phyloP scores from a whole-genome alignment of 208 protist genomes.

The Trypanosoma platydactyli region DNA sequence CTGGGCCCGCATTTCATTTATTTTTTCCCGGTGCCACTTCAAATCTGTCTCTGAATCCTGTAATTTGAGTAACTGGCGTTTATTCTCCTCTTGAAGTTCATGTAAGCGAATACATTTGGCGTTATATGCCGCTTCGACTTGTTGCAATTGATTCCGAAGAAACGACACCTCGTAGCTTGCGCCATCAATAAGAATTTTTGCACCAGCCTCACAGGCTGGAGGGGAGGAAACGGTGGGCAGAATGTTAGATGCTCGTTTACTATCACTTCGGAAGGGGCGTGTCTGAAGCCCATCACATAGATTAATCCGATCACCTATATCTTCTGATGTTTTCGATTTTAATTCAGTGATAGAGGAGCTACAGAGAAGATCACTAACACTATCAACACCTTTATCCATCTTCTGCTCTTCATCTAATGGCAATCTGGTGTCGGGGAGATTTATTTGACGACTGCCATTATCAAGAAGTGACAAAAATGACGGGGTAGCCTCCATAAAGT shows the following conservation, averaged over 20 bases:
- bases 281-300: background rate
- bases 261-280: background rate
- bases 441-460: constrained; percentile 6
- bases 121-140: constrained; percentile 85
- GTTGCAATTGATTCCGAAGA: constrained; percentile 74
- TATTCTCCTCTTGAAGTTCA: constrained; percentile 77
- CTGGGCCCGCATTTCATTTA: constrained; percentile 38
- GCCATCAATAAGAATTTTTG: constrained; percentile 56
- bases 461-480: constrained; percentile 29
- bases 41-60: constrained; percentile 31
- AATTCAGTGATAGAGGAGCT: no score
- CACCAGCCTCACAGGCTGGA: constrained; percentile 1
- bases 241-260: no score
- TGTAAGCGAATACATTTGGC: constrained; percentile 77
- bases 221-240: background rate
- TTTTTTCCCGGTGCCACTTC: constrained; percentile 21
- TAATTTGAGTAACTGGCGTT: constrained; percentile 45
- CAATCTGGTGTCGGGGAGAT: background rate
- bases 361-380: no score
- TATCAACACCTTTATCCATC: background rate
- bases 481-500: constrained; percentile 21
- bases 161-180: constrained; percentile 82
- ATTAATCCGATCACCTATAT: background rate
- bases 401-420: constrained; percentile 2
- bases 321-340: no score